Conservation (phyloP, 306 rosid species). For the Inga laurina region DNA sequence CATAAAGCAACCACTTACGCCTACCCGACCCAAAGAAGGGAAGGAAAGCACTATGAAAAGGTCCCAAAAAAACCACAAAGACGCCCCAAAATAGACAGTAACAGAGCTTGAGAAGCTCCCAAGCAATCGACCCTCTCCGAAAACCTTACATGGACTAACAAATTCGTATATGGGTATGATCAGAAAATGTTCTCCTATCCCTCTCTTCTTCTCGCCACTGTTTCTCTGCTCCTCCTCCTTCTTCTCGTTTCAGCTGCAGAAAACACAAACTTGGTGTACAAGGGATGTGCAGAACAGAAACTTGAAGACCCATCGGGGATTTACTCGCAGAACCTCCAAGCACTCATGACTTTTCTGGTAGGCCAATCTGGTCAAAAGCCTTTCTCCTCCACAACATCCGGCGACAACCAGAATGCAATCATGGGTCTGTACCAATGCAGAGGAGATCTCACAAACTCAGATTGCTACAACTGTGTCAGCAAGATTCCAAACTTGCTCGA, state of each 20-base stretch:
- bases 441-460: slow-evolving; percentile 61
- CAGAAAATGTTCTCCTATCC: slow-evolving; percentile 17
- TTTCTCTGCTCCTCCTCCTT: background rate
- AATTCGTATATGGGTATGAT: slow-evolving; percentile 39
- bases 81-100: background rate
- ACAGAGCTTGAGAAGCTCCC: background rate
- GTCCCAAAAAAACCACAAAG: background rate
- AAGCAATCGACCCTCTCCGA: background rate
- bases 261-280: slow-evolving; percentile 54
- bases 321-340: slow-evolving; percentile 60
- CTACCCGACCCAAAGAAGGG: background rate
- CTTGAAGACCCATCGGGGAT: slow-evolving; percentile 51
- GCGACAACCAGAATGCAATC: slow-evolving; percentile 46
- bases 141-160: background rate
- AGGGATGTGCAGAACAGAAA: slow-evolving; percentile 66
- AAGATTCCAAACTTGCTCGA: slow-evolving; percentile 45
- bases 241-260: slow-evolving; percentile 34
- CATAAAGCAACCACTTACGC: background rate
- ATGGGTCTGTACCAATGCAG: slow-evolving; percentile 73
- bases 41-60: background rate
- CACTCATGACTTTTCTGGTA: slow-evolving; percentile 53
- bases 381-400: slow-evolving; percentile 53
- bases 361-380: slow-evolving; percentile 48
- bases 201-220: slow-evolving; percentile 16
- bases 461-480: slow-evolving; percentile 61